Evolutionary conservation across 1,139 yeast genomes (phyloP), one percentile per base, ranked within the genome.

Genomic region (Candida smagusa): DNA sequence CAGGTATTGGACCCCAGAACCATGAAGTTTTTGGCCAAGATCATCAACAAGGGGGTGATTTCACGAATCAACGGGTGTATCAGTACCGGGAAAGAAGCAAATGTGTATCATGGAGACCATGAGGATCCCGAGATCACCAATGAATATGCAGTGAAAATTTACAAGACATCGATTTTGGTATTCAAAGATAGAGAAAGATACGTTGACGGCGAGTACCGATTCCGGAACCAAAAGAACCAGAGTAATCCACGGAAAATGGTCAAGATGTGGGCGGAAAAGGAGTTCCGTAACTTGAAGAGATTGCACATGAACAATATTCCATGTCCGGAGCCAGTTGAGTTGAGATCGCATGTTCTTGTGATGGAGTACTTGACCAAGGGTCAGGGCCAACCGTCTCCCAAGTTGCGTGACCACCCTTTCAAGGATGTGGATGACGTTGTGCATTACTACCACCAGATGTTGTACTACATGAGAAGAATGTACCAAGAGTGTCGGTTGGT

Each of bases 181-280:
- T 94, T 94, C 63, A 94, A 90, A 58, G 98, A 94, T 58, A 72
- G 99, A 45, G 97, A 94, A 54, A 66, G 97, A 51, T 94, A 94
- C 53, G 97, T 94, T 11, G 94, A 87, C 55, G 98, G 98, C 29
- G 99, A 94, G 61, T 92, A 79, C 58, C 71, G 99, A 43, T 94
- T 94, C 63, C 70, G 97, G 55, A 85, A 87, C 54, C 73, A 84
- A 33, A 87, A 88, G 49, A 78, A 77, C 42, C 90, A 88, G 53
- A 88, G 89, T 49, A 94, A 94, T 53, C 97, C 98, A 6, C 74
- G 98, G 52, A 90, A 90, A 57, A 92, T 94, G 97, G 96, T 94
- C 43, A 87, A 88, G 58, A 74, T 90, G 25, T 94, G 99, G 99
- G 98, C 98, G 0, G 98, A 94, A 58, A 94, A 94, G 56, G 99